Conservation (phyloP, 2,329 filamentous ascomycete genomes). For the Claviceps sp. region DNA sequence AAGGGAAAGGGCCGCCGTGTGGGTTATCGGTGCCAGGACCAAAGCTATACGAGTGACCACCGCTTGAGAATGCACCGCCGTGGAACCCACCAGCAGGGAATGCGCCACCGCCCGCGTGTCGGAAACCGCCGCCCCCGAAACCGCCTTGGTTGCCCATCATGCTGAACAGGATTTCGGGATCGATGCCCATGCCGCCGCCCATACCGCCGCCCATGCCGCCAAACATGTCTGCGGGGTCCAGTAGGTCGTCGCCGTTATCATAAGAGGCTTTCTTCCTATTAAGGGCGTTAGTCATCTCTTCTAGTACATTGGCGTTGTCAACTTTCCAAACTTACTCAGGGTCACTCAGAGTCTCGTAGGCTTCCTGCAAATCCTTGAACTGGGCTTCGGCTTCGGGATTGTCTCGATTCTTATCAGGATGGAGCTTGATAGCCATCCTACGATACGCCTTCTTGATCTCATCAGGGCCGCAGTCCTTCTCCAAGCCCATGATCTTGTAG, state of each 20-base stretch:
- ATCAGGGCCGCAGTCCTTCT: conserved; percentile 70
- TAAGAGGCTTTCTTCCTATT: conserved; percentile 73
- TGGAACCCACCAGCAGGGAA: conserved; percentile 38
- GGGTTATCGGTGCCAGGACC: conserved; percentile 21
- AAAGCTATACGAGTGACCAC: conserved; percentile 40
- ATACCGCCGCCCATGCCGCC: conserved; percentile 45
- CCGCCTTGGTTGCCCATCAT: conserved; percentile 62
- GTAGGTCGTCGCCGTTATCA: conserved; percentile 82
- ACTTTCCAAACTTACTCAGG: conserved; percentile 53
- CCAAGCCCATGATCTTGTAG: conserved; percentile 88
- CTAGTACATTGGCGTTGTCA: neutral
- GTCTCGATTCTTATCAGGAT: conserved; percentile 94
- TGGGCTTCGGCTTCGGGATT: conserved; percentile 72
- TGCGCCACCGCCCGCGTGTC: conserved; percentile 39
- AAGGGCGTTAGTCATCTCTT: neutral
- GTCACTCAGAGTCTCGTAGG: conserved; percentile 91
- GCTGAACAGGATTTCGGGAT: conserved; percentile 67
- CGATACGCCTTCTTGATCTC: conserved; percentile 96
- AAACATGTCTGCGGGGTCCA: conserved; percentile 81
- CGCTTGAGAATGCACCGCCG: conserved; percentile 30
- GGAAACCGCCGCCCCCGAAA: conserved; percentile 38
- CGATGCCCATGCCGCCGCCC: conserved; percentile 52
- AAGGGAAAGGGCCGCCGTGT: conserved; percentile 28
- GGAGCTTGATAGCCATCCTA: conserved; percentile 83
- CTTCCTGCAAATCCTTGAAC: conserved; percentile 97